Evolutionary conservation across 805 yeast species (phyloP).

Genomic region (Sugiyamaella chiloensis): DNA sequence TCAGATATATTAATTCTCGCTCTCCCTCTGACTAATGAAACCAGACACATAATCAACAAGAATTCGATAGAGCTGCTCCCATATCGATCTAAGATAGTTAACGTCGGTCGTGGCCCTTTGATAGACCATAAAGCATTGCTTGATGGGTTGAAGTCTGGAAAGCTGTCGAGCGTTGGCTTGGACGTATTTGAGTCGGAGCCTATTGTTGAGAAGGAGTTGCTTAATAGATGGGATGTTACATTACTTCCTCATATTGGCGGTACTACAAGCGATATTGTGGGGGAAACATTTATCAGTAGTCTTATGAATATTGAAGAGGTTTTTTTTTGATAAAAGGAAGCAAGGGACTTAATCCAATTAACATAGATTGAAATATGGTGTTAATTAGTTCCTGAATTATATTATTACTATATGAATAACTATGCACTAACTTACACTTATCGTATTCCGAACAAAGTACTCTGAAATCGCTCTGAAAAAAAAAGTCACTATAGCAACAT

Average conservation of each 20-base stretch:
- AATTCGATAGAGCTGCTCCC: slow-evolving; percentile 46
- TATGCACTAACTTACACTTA: too few species aligned
- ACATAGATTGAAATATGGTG: too few species aligned
- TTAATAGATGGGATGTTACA: slow-evolving; percentile 58
- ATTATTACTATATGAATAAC: too few species aligned
- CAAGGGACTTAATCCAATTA: too few species aligned
- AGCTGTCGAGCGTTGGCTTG: slow-evolving; percentile 61
- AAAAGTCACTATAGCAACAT: too few species aligned
- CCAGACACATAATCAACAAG: slow-evolving; percentile 51
- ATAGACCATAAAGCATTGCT: slow-evolving; percentile 63
- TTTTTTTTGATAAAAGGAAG: too few species aligned
- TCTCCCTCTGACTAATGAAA: slow-evolving; percentile 60
- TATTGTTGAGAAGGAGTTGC: slow-evolving; percentile 45
- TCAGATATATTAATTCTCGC: slow-evolving; percentile 61
- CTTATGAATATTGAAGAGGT: too few species aligned
- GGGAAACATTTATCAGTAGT: too few species aligned
- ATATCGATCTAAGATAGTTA: slow-evolving; percentile 58
- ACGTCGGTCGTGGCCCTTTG: slow-evolving; percentile 70
- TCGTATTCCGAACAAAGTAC: too few species aligned
- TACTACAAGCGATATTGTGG: too few species aligned
- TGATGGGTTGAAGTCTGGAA: slow-evolving; percentile 55
- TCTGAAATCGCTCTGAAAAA: too few species aligned
- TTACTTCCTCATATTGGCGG: slow-evolving; percentile 72
- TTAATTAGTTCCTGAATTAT: too few species aligned
- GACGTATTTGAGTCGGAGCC: slow-evolving; percentile 73